Evolutionary conservation across 169 alveolate species (phyloP).

Genomic region (Theileria orientalis): DNA sequence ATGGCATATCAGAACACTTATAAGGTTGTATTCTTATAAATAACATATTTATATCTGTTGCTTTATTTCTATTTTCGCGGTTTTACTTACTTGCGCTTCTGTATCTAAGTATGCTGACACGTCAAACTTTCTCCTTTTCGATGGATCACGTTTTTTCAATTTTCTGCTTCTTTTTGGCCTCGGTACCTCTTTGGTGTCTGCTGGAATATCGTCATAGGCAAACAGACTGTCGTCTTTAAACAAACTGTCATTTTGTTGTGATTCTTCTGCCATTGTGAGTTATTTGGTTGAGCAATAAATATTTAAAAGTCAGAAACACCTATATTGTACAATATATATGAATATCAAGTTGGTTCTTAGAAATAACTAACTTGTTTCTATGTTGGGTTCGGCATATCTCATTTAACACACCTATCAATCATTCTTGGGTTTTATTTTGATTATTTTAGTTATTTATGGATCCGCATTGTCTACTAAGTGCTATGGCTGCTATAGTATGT

Average conservation of each 20-base stretch:
- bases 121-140: constrained; percentile 46
- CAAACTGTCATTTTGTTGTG: too few relatives aligned
- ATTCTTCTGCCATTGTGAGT: not conserved
- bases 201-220: not conserved
- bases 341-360: too few relatives aligned
- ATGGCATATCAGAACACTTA: constrained; percentile 12
- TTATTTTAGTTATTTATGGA: too few relatives aligned
- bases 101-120: constrained; percentile 82
- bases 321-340: too few relatives aligned
- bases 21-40: not conserved
- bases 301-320: too few relatives aligned
- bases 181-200: not conserved
- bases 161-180: constrained; percentile 20
- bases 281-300: too few relatives aligned
- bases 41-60: not conserved
- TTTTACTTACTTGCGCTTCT: constrained; percentile 80
- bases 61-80: not conserved
- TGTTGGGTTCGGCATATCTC: too few relatives aligned
- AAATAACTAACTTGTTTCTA: too few relatives aligned
- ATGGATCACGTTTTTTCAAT: constrained; percentile 29
- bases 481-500: too few relatives aligned
- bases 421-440: too few relatives aligned
- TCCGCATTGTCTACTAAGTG: too few relatives aligned
- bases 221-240: not conserved
- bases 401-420: too few relatives aligned